A percentile compares a stretch with the other conserved stretches of the same genome.
phyloP scores from a whole-genome alignment of 1,284 basidiomycete genomes.

The Prillingera fragicola region DNA sequence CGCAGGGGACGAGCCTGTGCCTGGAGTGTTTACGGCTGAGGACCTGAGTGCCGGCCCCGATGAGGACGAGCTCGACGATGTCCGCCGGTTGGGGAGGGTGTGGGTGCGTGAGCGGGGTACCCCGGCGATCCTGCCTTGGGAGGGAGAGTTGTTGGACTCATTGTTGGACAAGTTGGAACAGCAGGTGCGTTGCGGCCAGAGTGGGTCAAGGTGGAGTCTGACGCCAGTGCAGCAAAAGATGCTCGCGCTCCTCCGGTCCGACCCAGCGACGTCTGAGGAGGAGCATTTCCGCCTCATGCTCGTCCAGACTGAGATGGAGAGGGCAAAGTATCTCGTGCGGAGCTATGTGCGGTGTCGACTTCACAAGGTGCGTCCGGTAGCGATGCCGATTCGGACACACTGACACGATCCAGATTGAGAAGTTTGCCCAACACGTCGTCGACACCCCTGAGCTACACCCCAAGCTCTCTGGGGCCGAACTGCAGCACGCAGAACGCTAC shows the following conservation, averaged over 20 bases:
- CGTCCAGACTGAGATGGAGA: slow-evolving; percentile 85
- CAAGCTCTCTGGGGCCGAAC: slow-evolving; percentile 69
- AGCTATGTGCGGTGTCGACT: slow-evolving; percentile 80
- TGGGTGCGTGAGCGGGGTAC: slow-evolving; percentile 84
- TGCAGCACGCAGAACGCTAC: slow-evolving; percentile 71
- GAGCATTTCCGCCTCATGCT: slow-evolving; percentile 86
- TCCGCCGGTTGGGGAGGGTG: slow-evolving; percentile 56
- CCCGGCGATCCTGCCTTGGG: slow-evolving; percentile 69
- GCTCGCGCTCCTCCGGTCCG: slow-evolving; percentile 57
- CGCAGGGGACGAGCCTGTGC: not conserved
- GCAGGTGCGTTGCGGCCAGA: slow-evolving; percentile 59
- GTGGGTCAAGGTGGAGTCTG: no score
- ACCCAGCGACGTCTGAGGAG: slow-evolving; percentile 75
- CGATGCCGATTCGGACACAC: not conserved
- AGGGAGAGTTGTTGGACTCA: slow-evolving; percentile 64
- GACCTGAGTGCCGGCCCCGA: slow-evolving; percentile 8
- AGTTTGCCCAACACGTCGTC: slow-evolving; percentile 70
- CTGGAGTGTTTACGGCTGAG: not conserved
- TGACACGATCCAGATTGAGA: slow-evolving; percentile 63
- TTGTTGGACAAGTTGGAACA: slow-evolving; percentile 76
- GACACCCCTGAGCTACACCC: slow-evolving; percentile 62
- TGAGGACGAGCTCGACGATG: slow-evolving; percentile 35
- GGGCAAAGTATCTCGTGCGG: slow-evolving; percentile 80
- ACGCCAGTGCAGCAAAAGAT: slow-evolving; percentile 42
- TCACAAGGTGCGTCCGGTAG: slow-evolving; percentile 60